phyloP scores from a whole-genome alignment of 306 rosid species.

The Coriaria nepalensis region DNA sequence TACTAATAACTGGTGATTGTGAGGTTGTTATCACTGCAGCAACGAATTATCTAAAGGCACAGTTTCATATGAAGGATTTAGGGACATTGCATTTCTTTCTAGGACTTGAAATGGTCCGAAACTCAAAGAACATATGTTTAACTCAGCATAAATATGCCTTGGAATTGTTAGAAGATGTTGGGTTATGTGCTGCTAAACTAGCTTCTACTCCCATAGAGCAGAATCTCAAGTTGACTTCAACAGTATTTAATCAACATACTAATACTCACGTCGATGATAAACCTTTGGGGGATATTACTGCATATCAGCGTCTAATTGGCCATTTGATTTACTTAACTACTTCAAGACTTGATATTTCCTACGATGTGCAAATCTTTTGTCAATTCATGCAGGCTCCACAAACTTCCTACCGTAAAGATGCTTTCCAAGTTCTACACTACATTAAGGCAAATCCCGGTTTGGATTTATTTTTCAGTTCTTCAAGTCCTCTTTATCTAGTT shows the following conservation, averaged over 20 bases:
- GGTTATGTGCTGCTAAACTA: background rate
- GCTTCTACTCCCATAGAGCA: background rate
- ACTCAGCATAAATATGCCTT: conserved; percentile 3
- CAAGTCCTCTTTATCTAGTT: background rate
- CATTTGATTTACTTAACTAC: conserved; percentile 1
- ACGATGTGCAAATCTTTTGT: background rate
- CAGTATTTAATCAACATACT: too few species aligned
- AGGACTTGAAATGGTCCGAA: conserved; percentile 5
- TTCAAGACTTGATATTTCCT: background rate
- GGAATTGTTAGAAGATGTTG: conserved; percentile 3
- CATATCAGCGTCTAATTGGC: background rate
- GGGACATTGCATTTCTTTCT: background rate
- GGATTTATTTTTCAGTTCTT: background rate
- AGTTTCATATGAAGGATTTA: background rate
- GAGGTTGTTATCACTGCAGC: too few species aligned
- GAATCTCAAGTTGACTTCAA: background rate
- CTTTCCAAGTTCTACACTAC: background rate
- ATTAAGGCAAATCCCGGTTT: conserved; percentile 1
- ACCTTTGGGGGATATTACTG: background rate
- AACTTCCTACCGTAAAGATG: conserved; percentile 1
- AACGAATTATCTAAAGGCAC: too few species aligned
- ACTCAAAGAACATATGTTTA: background rate
- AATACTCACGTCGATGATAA: too few species aligned
- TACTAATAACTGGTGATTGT: too few species aligned
- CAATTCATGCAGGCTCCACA: conserved; percentile 5